Evolutionary conservation across 2,329 filamentous ascomycete genomes (phyloP), one percentile per base, ranked within the genome.

Genomic region (Pyricularia pennisetigena): DNA sequence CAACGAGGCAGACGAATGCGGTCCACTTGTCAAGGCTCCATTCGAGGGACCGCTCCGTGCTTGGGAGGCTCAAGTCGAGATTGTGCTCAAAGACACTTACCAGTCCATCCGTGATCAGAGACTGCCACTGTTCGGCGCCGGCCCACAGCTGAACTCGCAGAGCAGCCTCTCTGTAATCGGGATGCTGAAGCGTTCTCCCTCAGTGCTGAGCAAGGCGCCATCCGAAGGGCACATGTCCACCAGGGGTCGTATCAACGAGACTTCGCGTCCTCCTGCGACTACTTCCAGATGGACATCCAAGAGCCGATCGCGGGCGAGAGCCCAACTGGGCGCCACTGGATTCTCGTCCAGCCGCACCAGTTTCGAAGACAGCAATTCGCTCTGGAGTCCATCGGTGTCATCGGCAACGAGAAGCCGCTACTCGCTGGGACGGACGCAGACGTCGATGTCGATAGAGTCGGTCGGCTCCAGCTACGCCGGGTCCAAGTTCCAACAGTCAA

Each of bases 361-460:
- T 78, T 87, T 99, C 71, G 95, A 99, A 70, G 95, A 99, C 73
- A 88, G 89, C 69, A 91, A 88, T 70, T 96, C 93, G 1, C 85
- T 97, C 64, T 98, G 93, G 92, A 97, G 92, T 73, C 95, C 95
- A 12, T 82, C 87, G 1, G 79, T 83, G 57, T 93, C 92, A 24
- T 97, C 93, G n/a, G 97, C 93, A 71, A 95, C 92, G 0, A 97
- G 94, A 93, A 97, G 94, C 80, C 94, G 92, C 74, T 92, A 95
- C 75, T 98, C 94, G 0, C 84, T 97, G 70, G 93, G 94, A 35
- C 93, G 96, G 75, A 97, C 93, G 0, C 89, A 96, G 70, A 93
- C 93, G 0, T 94, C 93, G 3, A 91, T 95, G 82, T 97, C 94
- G 4, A 91, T 97, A 74, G 93, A 97, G 76, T 97, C 94, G 0